These are phyloP conservation scores for Hibiscus mutabilis DNA, from an alignment of 345 rosid species.

Conservation along the genomic window DNA sequence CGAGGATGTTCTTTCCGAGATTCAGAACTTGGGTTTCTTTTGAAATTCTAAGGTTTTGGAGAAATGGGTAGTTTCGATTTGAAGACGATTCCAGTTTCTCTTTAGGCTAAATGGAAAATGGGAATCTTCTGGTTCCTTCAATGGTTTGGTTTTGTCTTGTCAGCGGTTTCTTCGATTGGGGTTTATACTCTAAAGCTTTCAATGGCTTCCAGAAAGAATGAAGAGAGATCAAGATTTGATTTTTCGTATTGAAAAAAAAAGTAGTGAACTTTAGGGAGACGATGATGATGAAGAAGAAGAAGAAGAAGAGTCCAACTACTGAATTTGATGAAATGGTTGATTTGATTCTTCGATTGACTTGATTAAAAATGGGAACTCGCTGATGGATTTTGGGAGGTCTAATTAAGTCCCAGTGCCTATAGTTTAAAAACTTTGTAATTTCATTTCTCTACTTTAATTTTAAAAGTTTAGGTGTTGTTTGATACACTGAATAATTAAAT, in stretches of 20 bases:
- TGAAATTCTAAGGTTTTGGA: no score
- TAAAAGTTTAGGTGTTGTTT: no score
- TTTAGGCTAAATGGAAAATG: neutral
- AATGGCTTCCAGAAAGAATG: neutral
- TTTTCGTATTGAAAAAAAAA: neutral
- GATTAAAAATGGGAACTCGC: conserved; percentile 1
- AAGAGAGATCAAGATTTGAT: neutral
- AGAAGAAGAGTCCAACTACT: conserved; percentile 22
- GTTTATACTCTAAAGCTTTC: neutral
- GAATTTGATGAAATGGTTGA: conserved; percentile 11
- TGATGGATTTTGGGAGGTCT: no score
- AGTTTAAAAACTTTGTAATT: no score
- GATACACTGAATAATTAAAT: no score
- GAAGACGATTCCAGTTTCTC: neutral
- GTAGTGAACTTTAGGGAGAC: neutral
- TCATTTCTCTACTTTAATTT: no score
- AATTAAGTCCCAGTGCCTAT: no score
- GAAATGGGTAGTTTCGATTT: no score
- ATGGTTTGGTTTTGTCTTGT: neutral
- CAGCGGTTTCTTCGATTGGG: neutral
- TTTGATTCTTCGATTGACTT: conserved; percentile 6
- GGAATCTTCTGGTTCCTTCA: conserved; percentile 2
- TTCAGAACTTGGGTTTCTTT: neutral
- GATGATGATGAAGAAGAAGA: neutral
- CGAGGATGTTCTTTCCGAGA: neutral